Evolutionary conservation across 2,329 filamentous ascomycete species (phyloP).

Genomic region (Clarireedia homoeocarpa): DNA sequence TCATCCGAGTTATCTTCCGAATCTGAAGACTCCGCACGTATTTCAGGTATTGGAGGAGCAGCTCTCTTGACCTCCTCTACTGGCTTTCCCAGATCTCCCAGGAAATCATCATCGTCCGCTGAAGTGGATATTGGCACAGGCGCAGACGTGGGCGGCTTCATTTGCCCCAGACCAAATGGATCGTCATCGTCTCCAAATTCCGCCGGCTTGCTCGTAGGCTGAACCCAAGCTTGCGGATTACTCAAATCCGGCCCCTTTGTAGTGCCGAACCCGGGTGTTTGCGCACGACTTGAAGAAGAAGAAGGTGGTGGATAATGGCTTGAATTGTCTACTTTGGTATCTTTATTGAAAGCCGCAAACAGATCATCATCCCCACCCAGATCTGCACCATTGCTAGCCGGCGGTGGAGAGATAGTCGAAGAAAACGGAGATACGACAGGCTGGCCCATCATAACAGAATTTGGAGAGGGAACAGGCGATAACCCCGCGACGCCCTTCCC

Average conservation of each 20-base stretch:
- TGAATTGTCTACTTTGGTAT: conserved; percentile 59
- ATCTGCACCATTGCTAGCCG: conserved; percentile 16
- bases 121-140: conserved; percentile 20
- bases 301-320: conserved; percentile 55
- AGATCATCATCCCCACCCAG: conserved; percentile 49
- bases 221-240: conserved; percentile 46
- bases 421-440: conserved; percentile 26
- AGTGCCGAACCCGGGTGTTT: conserved; percentile 36
- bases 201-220: conserved; percentile 13
- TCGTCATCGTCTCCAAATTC: conserved; percentile 62
- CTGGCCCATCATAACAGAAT: conserved; percentile 36
- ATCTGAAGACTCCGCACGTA: conserved; percentile 16
- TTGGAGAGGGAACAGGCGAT: conserved; percentile 41
- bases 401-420: conserved; percentile 34
- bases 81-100: conserved; percentile 56
- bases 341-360: conserved; percentile 59
- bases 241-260: conserved; percentile 41
- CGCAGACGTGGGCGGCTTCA: conserved; percentile 33
- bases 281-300: conserved; percentile 28
- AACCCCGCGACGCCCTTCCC: conserved; percentile 33
- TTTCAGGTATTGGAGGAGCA: conserved; percentile 26
- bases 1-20: conserved; percentile 37
- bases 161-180: conserved; percentile 70
- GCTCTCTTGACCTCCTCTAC: conserved; percentile 53
- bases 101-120: conserved; percentile 55